phyloP scores from a whole-genome alignment of 208 protist species.

The Leishmania aethiopica region DNA sequence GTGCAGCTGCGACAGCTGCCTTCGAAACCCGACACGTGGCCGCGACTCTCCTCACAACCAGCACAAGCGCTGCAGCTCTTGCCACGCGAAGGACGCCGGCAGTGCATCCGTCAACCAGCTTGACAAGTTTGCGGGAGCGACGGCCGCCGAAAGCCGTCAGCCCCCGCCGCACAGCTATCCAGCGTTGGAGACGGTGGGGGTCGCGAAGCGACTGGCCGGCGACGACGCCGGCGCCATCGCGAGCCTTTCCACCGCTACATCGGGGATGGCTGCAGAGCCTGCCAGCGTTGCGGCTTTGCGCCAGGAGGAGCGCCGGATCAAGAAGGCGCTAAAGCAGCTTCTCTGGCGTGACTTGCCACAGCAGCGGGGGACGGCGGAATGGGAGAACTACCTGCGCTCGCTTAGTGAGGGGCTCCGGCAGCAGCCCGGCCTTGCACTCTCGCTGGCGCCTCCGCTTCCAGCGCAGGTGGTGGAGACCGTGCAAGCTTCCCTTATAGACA shows the following conservation, averaged over 20 bases:
- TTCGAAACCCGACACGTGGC: not conserved
- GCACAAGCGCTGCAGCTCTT: not conserved
- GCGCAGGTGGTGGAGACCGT: not conserved
- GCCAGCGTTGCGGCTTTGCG: conserved; percentile 10
- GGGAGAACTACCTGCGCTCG: conserved; percentile 46
- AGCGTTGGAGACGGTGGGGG: not conserved
- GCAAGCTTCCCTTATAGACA: not conserved
- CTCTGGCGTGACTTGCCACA: conserved; percentile 55
- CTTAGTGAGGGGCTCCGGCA: conserved; percentile 46
- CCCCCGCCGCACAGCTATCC: not conserved
- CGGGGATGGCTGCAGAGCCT: not conserved
- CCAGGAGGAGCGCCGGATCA: conserved; percentile 51
- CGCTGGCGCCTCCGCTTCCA: conserved; percentile 10
- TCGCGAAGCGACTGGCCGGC: not conserved
- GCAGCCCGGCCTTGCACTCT: conserved; percentile 12
- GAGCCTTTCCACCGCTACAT: not conserved
- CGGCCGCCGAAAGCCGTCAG: not conserved
- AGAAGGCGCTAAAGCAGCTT: conserved; percentile 56
- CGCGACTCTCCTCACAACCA: not conserved
- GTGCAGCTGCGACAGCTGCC: not conserved
- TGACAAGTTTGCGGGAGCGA: not conserved
- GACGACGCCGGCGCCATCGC: not conserved
- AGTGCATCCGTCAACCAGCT: not conserved
- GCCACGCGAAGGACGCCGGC: not conserved
- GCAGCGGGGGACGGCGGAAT: conserved; percentile 39